These are phyloP conservation scores for Pythium brassicae DNA, from an alignment of 352 stramenopile species.

Conservation along the genomic window DNA sequence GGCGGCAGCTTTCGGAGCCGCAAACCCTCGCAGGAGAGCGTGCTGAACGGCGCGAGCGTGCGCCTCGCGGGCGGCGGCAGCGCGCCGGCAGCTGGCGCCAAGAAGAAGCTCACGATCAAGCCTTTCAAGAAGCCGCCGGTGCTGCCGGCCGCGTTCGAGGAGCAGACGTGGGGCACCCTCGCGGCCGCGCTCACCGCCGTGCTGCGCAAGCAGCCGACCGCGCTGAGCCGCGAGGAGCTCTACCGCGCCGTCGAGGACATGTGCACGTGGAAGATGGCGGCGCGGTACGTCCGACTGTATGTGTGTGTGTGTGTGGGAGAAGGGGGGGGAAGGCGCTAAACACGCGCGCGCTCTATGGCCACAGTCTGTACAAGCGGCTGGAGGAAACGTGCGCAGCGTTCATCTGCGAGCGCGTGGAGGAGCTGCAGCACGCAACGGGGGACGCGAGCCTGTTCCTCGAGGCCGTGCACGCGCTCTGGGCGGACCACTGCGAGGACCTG, in stretches of 20 bases:
- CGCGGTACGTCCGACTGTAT: conserved; percentile 25
- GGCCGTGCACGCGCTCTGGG: conserved; percentile 76
- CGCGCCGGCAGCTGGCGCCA: conserved; percentile 9
- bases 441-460: conserved; percentile 76
- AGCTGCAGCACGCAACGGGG: conserved; percentile 46
- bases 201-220: conserved; percentile 59
- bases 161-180: conserved; percentile 74
- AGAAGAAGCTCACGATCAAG: conserved; percentile 87
- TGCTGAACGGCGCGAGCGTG: conserved; percentile 14
- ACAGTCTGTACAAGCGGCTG: conserved; percentile 61
- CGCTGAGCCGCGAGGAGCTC: conserved; percentile 74
- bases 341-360: no score
- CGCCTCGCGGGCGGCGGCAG: conserved; percentile 1
- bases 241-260: conserved; percentile 86
- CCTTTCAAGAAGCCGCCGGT: conserved; percentile 78
- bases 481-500: conserved; percentile 91
- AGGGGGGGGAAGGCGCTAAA: not conserved
- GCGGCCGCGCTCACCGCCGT: conserved; percentile 59
- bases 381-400: conserved; percentile 66
- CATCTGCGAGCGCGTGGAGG: conserved; percentile 49
- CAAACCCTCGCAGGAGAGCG: conserved; percentile 12
- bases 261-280: conserved; percentile 92
- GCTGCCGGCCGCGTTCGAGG: conserved; percentile 70
- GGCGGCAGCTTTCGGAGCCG: conserved; percentile 11
- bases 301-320: not conserved